Evolutionary conservation across 768 basidiomycete species (phyloP), one percentile per base, ranked within the genome.

Genomic region (Serendipita indica): DNA sequence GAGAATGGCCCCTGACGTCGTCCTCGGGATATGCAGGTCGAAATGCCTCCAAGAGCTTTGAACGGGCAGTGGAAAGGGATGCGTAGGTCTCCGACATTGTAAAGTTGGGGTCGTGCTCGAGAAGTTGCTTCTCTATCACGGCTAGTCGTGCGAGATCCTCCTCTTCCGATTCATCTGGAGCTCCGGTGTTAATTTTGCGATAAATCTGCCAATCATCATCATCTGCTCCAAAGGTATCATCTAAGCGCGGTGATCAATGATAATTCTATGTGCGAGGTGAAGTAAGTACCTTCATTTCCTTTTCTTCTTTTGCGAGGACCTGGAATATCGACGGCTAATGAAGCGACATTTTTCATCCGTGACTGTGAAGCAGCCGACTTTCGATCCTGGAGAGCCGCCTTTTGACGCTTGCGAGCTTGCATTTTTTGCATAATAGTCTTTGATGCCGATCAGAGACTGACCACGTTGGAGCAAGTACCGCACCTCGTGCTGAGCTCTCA

Each of bases 191-290:
- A 66, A 99, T 92, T 71, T 97, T 92, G 63, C 94, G 88, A 67
- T 98, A 98, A 60, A 98, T 91, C 0, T 85, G 84, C 93, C 94
- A 98, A 67, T 98, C 94, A 4, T 86, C 91, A 66, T 98, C 93
- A 63, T 94, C 84, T 16, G 83, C 84, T 2, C 94, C 92, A 66
- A 98, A 99, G 72, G 75, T 83, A 64, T 98, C 93, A 74, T 97
- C 93, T 86, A 60, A 46, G 39, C 13, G 14, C 57, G 35, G 12
- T 32, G n/a, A 35, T 58, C 12, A 62, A 65, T 35, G 58, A n/a
- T 16, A 6, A 27, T 41, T 18, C 22, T 12, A 20, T 22, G 27
- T 39, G 22, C 12, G 39, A 46, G 22, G 16, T 12, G 22, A 25
- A 62, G 18, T 3, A 32, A 1, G 57, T 58, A 89, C 89, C 90